Evolutionary conservation across 2,329 filamentous ascomycete species (phyloP), one percentile per base, ranked within the genome.

Genomic region (Fusarium sp.): DNA sequence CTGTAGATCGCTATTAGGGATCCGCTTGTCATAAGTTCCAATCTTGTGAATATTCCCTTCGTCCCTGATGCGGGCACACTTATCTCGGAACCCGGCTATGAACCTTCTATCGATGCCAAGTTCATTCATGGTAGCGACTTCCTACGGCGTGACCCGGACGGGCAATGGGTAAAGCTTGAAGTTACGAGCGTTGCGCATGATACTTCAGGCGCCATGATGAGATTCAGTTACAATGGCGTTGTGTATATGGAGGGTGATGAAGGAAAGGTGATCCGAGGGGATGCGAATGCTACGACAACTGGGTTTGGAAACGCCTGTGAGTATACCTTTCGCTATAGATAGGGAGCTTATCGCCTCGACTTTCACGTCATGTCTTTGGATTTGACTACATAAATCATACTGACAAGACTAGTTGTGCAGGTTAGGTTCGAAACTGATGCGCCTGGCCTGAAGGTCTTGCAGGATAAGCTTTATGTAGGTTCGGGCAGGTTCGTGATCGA

Each of bases 401-500:
- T 59, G 9, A 41, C n/a, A 10, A 37, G 4, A 26, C 12, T 46
- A 80, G 81, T 80, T 56, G 78, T 80, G 19, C 78, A 81, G 65
- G 70, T 80, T 23, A 75, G 77, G 42, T 80, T 82, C 51, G 79
- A 82, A 70, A 80, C 80, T 13, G 80, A 79, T 31, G 74, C 74
- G 54, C 75, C 77, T 11, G 74, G 71, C 21, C 69, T 82, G 44
- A 79, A 76, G 64, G 71, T 68, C 7, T 65, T 83, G 8, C 77
- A 81, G 59, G 62, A 79, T 52, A 82, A 79, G 58, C 58, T 83
- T n/a, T 82, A 78, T 64, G 81, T 83, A 43, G 81, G 76, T 3
- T 80, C 79, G 18, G 81, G 81, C 23, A 76, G 81, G 21, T 83
- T 83, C 67, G 74, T 82, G 31, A 68, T 82, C 31, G 77, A 79